Evolutionary conservation across 108 stramenopile genomes (phyloP).

Genomic region (Fistulifera solaris): DNA sequence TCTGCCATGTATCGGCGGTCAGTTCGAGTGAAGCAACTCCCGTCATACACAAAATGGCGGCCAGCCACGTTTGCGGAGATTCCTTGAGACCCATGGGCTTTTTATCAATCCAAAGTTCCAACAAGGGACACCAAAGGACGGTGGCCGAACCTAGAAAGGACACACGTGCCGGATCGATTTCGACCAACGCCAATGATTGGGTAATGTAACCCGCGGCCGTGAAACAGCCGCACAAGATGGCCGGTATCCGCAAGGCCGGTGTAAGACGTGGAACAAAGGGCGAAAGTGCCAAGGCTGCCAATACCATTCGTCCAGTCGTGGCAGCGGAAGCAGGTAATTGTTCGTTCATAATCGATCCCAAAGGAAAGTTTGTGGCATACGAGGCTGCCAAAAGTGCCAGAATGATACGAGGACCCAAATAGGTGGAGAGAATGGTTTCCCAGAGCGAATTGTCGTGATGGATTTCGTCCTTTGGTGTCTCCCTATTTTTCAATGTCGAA

Average conservation of each 20-base stretch:
- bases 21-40: constrained; percentile 61
- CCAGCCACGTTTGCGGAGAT: constrained; percentile 55
- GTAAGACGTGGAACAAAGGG: constrained; percentile 47
- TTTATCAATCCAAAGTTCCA: constrained; percentile 36
- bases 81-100: constrained; percentile 36
- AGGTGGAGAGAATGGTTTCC: constrained; percentile 14
- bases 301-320: constrained; percentile 40
- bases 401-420: constrained; percentile 35
- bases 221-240: constrained; percentile 45
- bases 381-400: constrained; percentile 33
- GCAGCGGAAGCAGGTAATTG: constrained; percentile 40
- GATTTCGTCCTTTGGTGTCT: not conserved
- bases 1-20: constrained; percentile 2
- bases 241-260: constrained; percentile 15
- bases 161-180: constrained; percentile 41
- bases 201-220: constrained; percentile 48
- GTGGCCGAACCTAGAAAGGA: constrained; percentile 48
- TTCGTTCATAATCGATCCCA: constrained; percentile 64
- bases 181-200: constrained; percentile 46
- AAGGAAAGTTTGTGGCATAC: constrained; percentile 67
- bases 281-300: constrained; percentile 44
- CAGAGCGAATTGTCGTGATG: not conserved
- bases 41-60: constrained; percentile 36
- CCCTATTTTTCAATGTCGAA: too few species aligned
- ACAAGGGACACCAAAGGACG: constrained; percentile 48